Base-by-base conservation (phyloP, 139 green algal genomes). In the Micractinium sp. region DNA sequence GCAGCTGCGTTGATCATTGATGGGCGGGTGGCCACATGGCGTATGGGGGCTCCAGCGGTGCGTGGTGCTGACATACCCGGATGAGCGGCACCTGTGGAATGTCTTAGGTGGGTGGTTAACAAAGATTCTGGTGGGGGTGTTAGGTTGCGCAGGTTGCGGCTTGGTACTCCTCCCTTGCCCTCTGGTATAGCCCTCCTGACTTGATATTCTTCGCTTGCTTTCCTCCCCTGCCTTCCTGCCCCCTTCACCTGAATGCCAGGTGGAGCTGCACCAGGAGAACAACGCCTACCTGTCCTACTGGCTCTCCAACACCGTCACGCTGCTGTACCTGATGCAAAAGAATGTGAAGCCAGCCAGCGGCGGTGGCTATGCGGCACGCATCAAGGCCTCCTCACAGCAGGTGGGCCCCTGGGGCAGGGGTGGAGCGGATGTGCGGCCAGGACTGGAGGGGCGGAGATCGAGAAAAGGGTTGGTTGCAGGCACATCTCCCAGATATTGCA, bases 251-350 rank as follows among this genome's bases (percentile, higher is more conserved):
- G 7, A 23, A 25, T 27, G 60, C 12, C 87, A 94, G 88, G 96
- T 98, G 83, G 96, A 99, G 93, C 82, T 90, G 61, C 94, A 97
- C 85, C 95, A 98, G 88, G 97, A 99, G 66, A 95, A 98, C 93
- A 98, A 99, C 89, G 93, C 90, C 27, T 93, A 91, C 88, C 94
- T 99, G 15, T 89, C 94, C 61, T 99, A 99, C 95, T 99, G 98
- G 95, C 94, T 99, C 1, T 95, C 94, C 85, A 99, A 99, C 94
- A 99, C 97, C 2, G 95, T 98, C 41, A 98, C 97, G 80, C 96
- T 99, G 88, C 95, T 99, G 56, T 95, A 97, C 92, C 93, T 99
- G 90, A 95, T 99, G 89, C 97, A 99, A 87, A 95, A 95, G 91
- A 98, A 98, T 93, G 97, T 98, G 93, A 98, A 97, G 93, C 95